Conservation (phyloP, 2,329 filamentous ascomycete species). For the Colletotrichum aenigma region DNA sequence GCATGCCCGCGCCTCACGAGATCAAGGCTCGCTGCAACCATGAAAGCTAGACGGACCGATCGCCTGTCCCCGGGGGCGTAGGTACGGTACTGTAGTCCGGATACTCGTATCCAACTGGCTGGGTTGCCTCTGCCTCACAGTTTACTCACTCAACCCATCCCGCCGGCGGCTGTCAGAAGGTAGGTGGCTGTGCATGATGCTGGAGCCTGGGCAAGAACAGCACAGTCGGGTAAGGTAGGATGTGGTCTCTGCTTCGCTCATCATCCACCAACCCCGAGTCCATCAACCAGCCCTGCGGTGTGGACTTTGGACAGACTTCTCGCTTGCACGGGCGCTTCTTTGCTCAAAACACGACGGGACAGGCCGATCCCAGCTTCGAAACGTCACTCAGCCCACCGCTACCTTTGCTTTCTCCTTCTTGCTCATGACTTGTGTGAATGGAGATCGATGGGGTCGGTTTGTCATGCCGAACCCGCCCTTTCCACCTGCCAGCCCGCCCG, state of each 20-base stretch:
- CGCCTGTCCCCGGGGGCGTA: background rate
- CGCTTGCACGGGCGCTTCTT: background rate
- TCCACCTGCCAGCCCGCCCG: background rate
- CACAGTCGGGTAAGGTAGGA: background rate
- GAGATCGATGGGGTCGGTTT: background rate
- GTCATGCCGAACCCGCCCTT: background rate
- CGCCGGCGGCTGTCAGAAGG: background rate
- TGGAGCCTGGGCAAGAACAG: background rate
- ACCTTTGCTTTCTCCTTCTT: conserved; percentile 25
- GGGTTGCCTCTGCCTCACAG: background rate
- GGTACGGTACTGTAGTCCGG: background rate
- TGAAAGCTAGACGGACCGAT: background rate
- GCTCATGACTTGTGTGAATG: background rate
- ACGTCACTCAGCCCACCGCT: conserved; percentile 12
- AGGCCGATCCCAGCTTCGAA: background rate
- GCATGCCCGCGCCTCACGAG: background rate
- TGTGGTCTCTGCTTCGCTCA: conserved; percentile 10
- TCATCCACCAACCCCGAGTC: background rate
- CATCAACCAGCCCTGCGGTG: background rate
- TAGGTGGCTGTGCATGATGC: conserved; percentile 7
- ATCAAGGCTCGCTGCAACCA: background rate
- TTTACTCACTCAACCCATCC: background rate
- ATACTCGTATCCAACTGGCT: conserved; percentile 13
- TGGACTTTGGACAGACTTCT: background rate
- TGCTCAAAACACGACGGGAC: background rate